phyloP scores from a whole-genome alignment of 768 basidiomycete genomes.

The Filobasidium floriforme region DNA sequence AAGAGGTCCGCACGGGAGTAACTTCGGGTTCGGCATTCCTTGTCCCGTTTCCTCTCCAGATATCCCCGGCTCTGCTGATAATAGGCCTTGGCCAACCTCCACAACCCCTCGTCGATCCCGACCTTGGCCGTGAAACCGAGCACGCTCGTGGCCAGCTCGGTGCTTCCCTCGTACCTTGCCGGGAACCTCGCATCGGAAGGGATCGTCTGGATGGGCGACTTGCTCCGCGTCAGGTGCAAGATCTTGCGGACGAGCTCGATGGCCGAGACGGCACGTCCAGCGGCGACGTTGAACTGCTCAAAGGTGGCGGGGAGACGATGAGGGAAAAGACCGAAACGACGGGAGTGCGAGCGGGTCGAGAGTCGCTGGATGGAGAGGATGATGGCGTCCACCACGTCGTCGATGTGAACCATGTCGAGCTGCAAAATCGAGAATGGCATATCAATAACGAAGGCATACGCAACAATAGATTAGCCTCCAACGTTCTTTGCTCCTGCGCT shows the following conservation, averaged over 20 bases:
- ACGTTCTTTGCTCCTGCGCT: too few species aligned
- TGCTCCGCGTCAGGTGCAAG: constrained; percentile 17
- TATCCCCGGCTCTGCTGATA: neutral
- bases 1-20: neutral
- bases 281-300: constrained; percentile 23
- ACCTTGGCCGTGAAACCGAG: constrained; percentile 21
- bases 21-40: neutral
- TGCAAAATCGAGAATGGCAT: neutral
- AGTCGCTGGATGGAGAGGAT: constrained; percentile 22
- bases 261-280: constrained; percentile 13
- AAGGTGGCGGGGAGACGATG: neutral
- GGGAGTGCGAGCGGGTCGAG: neutral
- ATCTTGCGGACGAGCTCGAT: constrained; percentile 20
- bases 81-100: constrained; percentile 16
- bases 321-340: neutral
- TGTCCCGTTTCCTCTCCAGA: neutral
- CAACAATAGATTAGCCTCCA: too few species aligned
- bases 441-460: too few species aligned
- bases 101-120: constrained; percentile 24
- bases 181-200: constrained; percentile 15
- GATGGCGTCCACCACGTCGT: constrained; percentile 26
- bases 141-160: constrained; percentile 11
- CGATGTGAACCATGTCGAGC: constrained; percentile 24
- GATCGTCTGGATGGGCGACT: constrained; percentile 24
- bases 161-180: constrained; percentile 12